Evolutionary conservation across 139 green algal genomes (phyloP).

Genomic region (Mesostigma viride): DNA sequence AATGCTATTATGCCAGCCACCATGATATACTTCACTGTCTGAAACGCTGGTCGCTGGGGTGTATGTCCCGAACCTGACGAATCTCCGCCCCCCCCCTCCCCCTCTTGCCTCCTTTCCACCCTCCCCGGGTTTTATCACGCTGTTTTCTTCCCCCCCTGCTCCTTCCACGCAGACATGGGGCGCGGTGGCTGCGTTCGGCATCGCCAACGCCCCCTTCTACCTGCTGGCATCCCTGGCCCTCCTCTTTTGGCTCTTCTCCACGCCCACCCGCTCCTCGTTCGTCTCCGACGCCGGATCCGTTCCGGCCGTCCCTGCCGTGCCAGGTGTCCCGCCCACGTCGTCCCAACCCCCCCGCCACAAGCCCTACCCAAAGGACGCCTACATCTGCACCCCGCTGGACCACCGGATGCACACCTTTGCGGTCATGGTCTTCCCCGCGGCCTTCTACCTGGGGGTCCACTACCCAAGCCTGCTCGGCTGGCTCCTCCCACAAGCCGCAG

Average conservation of each 20-base stretch:
- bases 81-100: too few species aligned
- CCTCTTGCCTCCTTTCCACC: too few species aligned
- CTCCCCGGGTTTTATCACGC: too few species aligned
- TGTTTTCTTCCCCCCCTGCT: too few species aligned
- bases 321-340: too few species aligned
- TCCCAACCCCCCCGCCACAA: too few species aligned
- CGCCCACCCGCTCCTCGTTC: slow-evolving; percentile 70
- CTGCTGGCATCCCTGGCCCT: slow-evolving; percentile 47
- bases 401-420: slow-evolving; percentile 39
- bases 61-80: too few species aligned
- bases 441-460: slow-evolving; percentile 54
- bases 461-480: slow-evolving; percentile 6
- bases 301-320: slow-evolving; percentile 2
- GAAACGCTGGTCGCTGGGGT: too few species aligned
- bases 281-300: slow-evolving; percentile 9
- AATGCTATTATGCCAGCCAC: too few species aligned
- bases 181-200: slow-evolving; percentile 25
- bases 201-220: slow-evolving; percentile 68
- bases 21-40: too few species aligned
- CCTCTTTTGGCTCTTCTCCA: slow-evolving; percentile 56
- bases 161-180: slow-evolving; percentile 32
- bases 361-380: not conserved
- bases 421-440: slow-evolving; percentile 42
- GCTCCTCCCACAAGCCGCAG: too few species aligned
- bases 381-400: slow-evolving; percentile 35